phyloP scores from a whole-genome alignment of 1,139 yeast genomes.

The Spathaspora sp. region DNA sequence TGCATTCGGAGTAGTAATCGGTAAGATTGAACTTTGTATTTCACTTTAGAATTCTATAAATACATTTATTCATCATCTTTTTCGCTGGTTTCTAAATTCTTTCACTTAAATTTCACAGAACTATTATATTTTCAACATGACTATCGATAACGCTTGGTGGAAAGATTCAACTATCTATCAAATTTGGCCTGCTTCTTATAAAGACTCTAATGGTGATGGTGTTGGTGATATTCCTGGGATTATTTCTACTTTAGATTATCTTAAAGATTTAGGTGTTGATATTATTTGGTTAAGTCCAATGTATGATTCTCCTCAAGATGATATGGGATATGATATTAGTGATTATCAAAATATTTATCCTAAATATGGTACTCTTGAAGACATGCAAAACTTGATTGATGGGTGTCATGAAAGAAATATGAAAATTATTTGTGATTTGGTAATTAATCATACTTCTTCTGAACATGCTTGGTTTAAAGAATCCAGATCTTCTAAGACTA shows the following conservation, averaged over 20 bases:
- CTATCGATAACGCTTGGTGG: constrained; percentile 44
- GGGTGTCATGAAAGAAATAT: constrained; percentile 50
- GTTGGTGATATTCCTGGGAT: constrained; percentile 58
- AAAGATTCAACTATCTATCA: constrained; percentile 56
- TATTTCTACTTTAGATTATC: constrained; percentile 49
- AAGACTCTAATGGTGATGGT: constrained; percentile 59
- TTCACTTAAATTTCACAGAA: not conserved
- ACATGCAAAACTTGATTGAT: constrained; percentile 48
- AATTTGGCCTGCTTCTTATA: constrained; percentile 59
- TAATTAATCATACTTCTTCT: constrained; percentile 57
- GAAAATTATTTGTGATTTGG: constrained; percentile 55
- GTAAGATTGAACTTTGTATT: not conserved
- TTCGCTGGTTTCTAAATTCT: not conserved
- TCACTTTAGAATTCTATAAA: not conserved
- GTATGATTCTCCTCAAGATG: constrained; percentile 59
- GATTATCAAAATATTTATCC: constrained; percentile 53
- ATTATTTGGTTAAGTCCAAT: constrained; percentile 59
- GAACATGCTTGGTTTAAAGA: constrained; percentile 61
- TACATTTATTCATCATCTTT: constrained; percentile 1
- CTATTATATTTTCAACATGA: constrained; percentile 8
- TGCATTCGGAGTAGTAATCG: not conserved
- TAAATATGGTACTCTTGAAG: constrained; percentile 53
- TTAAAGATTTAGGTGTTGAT: constrained; percentile 51
- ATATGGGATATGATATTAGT: constrained; percentile 63
- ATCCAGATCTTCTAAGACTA: constrained; percentile 48